Percentiles rank a stretch among this genome's conserved stretches.
Conservation (phyloP, 176 grass and related monocot species). For the Musa schizocarpa region DNA sequence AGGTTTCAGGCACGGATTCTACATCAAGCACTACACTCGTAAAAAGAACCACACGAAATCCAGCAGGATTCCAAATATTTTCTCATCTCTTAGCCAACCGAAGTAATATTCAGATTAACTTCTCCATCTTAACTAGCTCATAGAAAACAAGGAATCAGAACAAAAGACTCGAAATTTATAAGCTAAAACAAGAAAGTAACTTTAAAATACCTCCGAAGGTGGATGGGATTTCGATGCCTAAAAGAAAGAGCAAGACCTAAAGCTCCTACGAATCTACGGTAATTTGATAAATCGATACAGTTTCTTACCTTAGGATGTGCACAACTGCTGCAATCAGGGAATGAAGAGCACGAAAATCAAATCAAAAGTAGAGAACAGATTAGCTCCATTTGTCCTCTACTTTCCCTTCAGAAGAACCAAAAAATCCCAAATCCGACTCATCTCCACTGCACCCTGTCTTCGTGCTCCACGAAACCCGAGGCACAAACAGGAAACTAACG, state of each 20-base stretch:
- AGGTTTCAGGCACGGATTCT: background rate
- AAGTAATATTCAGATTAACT: background rate
- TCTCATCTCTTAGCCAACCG: background rate
- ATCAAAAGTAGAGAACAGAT: background rate
- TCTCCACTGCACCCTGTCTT: background rate
- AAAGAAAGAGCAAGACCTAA: background rate
- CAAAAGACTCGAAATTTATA: background rate
- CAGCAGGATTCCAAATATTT: background rate
- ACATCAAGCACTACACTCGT: background rate
- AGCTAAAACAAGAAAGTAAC: background rate
- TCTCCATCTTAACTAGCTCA: background rate
- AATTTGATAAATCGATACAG: background rate
- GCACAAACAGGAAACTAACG: background rate
- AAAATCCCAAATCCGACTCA: background rate
- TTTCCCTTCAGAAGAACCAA: background rate
- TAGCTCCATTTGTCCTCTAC: background rate
- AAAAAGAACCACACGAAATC: background rate
- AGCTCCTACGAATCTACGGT: background rate
- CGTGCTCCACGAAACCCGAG: background rate
- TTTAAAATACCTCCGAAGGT: background rate
- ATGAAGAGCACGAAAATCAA: background rate
- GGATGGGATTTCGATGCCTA: background rate
- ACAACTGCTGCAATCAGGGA: conserved; percentile 1
- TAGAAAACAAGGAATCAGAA: background rate
- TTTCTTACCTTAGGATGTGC: background rate